Evolutionary conservation across 2,329 filamentous ascomycete genomes (phyloP).

Genomic region (Zasmidium citrigriseum): DNA sequence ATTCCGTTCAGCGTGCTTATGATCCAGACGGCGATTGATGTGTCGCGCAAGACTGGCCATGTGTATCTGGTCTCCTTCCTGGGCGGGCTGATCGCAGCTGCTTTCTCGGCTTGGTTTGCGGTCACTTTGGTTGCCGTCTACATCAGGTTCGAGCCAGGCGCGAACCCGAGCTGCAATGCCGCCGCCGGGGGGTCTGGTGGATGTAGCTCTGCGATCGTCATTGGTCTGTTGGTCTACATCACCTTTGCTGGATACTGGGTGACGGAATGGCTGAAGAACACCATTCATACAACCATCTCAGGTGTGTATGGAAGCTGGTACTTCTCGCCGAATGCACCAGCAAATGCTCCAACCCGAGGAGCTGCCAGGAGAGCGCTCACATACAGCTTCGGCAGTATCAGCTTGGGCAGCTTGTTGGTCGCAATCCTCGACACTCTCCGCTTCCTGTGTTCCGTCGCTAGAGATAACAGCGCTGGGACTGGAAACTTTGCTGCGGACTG

Average conservation of each 20-base stretch:
- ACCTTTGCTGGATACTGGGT: constrained; percentile 96
- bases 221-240: constrained; percentile 80
- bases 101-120: constrained; percentile 81
- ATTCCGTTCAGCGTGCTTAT: constrained; percentile 92
- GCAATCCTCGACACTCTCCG: constrained; percentile 84
- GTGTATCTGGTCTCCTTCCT: constrained; percentile 84
- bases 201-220: constrained; percentile 76
- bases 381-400: constrained; percentile 90
- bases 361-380: constrained; percentile 80
- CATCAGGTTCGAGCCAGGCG: constrained; percentile 71
- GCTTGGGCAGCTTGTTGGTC: constrained; percentile 79
- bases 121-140: constrained; percentile 86
- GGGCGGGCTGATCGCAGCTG: constrained; percentile 74
- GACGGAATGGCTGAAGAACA: constrained; percentile 90
- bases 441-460: constrained; percentile 76
- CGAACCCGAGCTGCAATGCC: constrained; percentile 57
- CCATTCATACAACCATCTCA: constrained; percentile 82
- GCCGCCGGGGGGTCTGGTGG: constrained; percentile 52
- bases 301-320: constrained; percentile 95
- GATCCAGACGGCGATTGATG: constrained; percentile 82
- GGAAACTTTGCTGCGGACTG: constrained; percentile 70
- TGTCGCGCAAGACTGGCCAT: constrained; percentile 80
- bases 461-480: constrained; percentile 60
- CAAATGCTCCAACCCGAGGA: constrained; percentile 77
- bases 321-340: constrained; percentile 70